Conservation (phyloP, 2,329 filamentous ascomycete genomes). For the Shiraia sp. region DNA sequence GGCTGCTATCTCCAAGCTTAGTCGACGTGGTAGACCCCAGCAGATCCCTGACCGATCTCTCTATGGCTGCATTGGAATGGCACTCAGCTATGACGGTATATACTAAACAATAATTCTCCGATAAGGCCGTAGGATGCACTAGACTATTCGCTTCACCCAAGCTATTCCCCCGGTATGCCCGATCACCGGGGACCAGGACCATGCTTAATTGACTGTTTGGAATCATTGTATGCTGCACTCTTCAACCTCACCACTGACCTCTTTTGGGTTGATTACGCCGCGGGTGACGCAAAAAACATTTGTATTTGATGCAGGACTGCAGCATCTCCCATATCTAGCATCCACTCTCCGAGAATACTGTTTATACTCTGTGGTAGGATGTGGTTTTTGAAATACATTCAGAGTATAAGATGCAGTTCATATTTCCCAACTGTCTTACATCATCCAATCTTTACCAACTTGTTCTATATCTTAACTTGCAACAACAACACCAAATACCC, state of each 20-base stretch:
- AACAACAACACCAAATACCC: too few relatives aligned
- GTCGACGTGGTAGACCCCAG: not conserved
- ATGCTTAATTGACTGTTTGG: not conserved
- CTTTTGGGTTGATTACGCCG: conserved; percentile 4
- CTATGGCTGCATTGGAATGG: not conserved
- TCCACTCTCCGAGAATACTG: conserved; percentile 4
- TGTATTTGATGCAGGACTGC: too few relatives aligned
- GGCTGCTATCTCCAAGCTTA: not conserved
- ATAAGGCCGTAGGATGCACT: not conserved
- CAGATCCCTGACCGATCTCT: not conserved
- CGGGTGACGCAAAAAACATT: too few relatives aligned
- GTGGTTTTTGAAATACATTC: too few relatives aligned
- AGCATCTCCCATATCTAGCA: too few relatives aligned
- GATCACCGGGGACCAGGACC: conserved; percentile 1
- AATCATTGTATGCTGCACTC: not conserved
- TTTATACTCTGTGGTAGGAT: too few relatives aligned
- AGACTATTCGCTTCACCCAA: conserved; percentile 4
- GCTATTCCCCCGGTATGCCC: conserved; percentile 8
- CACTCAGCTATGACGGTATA: conserved; percentile 5
- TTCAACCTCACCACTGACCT: conserved; percentile 8
- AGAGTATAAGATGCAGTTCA: too few relatives aligned
- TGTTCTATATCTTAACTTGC: too few relatives aligned
- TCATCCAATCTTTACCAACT: too few relatives aligned
- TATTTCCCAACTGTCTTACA: too few relatives aligned
- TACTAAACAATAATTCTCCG: conserved; percentile 4